Percentiles rank a stretch among this genome's conserved stretches.
These are phyloP conservation scores for Penicillium ucsense DNA, from an alignment of 495 filamentous ascomycete species.

Conservation along the genomic window DNA sequence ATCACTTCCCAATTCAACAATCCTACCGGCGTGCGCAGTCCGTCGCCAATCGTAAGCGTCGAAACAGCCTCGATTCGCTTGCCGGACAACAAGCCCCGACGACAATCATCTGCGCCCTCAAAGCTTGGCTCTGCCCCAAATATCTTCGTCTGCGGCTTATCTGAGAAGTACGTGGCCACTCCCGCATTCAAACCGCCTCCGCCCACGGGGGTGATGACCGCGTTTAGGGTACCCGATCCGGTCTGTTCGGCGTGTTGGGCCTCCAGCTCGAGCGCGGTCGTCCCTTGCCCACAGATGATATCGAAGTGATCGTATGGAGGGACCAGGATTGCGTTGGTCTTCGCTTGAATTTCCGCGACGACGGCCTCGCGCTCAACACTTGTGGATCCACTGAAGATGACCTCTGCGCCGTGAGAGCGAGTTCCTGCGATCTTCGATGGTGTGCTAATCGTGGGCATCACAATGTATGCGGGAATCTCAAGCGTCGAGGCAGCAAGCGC, in stretches of 20 bases:
- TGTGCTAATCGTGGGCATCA: constrained; percentile 82
- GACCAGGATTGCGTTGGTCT: constrained; percentile 66
- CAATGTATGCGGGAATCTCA: constrained; percentile 62
- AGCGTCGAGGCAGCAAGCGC: constrained; percentile 68
- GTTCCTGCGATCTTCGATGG: constrained; percentile 83
- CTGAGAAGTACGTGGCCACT: constrained; percentile 62
- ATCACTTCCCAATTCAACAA: constrained; percentile 72
- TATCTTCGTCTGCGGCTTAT: constrained; percentile 50
- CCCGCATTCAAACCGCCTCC: constrained; percentile 86
- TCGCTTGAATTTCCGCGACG: constrained; percentile 50
- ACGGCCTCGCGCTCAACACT: constrained; percentile 72
- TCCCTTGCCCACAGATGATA: constrained; percentile 88
- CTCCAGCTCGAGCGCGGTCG: constrained; percentile 73
- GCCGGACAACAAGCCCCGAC: constrained; percentile 53
- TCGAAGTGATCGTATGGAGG: constrained; percentile 89
- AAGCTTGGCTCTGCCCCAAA: constrained; percentile 90
- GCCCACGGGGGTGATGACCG: constrained; percentile 76
- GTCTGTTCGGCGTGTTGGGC: constrained; percentile 47
- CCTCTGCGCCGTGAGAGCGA: constrained; percentile 58
- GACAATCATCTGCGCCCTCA: constrained; percentile 75
- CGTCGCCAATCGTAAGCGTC: constrained; percentile 81
- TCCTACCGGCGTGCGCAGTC: constrained; percentile 77
- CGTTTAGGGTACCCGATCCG: constrained; percentile 43
- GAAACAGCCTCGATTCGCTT: constrained; percentile 55
- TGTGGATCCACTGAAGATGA: constrained; percentile 78